A percentile compares a stretch with the other conserved stretches of the same genome.
phyloP scores from a whole-genome alignment of 2,329 filamentous ascomycete species.

The Colletotrichum sp. region DNA sequence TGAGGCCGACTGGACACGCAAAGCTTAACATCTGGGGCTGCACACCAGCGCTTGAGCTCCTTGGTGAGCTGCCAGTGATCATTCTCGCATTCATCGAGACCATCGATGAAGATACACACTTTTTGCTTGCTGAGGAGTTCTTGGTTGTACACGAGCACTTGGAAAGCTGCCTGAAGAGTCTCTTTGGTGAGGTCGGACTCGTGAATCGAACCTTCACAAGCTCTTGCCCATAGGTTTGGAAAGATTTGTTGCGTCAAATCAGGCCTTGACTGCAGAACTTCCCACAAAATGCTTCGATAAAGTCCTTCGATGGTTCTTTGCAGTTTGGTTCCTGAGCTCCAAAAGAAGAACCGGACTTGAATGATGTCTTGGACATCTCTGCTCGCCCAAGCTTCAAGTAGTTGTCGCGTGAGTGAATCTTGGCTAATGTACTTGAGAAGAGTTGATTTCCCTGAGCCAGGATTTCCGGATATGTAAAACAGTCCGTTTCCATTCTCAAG shows the following conservation, averaged over 20 bases:
- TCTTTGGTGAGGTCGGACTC: conserved; percentile 37
- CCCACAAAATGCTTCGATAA: neutral
- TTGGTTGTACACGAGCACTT: neutral
- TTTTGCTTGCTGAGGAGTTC: neutral
- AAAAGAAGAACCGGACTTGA: neutral
- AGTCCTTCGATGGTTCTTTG: neutral
- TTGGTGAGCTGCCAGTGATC: neutral
- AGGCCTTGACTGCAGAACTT: neutral
- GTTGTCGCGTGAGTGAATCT: neutral
- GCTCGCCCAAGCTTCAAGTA: neutral
- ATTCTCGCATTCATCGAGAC: conserved; percentile 28
- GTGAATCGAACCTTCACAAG: conserved; percentile 28
- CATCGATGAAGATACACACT: conserved; percentile 29
- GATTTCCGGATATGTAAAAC: neutral
- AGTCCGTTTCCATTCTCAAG: neutral
- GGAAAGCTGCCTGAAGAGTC: neutral
- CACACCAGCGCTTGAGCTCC: neutral
- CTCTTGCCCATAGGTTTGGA: neutral
- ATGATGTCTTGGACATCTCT: neutral
- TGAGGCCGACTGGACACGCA: conserved; percentile 35
- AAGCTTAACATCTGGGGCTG: conserved; percentile 28
- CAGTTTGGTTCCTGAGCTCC: neutral
- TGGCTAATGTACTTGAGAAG: neutral
- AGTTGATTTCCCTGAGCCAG: neutral
- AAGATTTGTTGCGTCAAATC: neutral